A percentile compares a stretch with the other conserved stretches of the same genome.
phyloP scores from a whole-genome alignment of 345 rosid species.

The Acer campestre region DNA sequence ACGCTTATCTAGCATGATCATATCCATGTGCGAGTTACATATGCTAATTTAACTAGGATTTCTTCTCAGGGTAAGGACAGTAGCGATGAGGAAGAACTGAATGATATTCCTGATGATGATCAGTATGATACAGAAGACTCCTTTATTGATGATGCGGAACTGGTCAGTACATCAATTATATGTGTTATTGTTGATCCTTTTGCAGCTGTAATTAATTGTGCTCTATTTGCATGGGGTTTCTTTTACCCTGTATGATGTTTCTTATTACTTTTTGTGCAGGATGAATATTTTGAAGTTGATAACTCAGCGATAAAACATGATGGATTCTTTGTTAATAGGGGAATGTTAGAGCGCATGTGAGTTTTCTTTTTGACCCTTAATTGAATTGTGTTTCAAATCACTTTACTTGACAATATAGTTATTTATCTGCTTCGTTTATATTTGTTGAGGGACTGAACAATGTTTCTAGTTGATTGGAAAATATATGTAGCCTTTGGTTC shows the following conservation, averaged over 20 bases:
- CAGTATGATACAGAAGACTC: slow-evolving; percentile 98
- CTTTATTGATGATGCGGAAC: slow-evolving; percentile 89
- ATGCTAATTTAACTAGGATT: slow-evolving; percentile 25
- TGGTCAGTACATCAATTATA: slow-evolving; percentile 54
- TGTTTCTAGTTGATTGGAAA: slow-evolving; percentile 7
- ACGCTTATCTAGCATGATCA: background rate
- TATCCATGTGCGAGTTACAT: background rate
- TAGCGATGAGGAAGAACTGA: slow-evolving; percentile 88
- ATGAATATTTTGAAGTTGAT: slow-evolving; percentile 97
- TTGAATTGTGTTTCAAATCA: background rate
- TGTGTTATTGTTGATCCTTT: background rate
- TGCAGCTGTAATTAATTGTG: slow-evolving; percentile 2
- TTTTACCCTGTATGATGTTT: slow-evolving; percentile 7
- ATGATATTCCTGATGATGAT: slow-evolving; percentile 85
- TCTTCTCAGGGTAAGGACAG: slow-evolving; percentile 82
- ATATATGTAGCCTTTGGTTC: background rate
- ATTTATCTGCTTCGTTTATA: background rate
- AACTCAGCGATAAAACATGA: slow-evolving; percentile 82
- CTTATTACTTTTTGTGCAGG: slow-evolving; percentile 50
- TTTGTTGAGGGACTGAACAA: background rate
- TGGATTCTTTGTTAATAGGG: slow-evolving; percentile 93
- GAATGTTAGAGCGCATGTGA: slow-evolving; percentile 85
- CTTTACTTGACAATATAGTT: background rate
- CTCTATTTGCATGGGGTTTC: background rate
- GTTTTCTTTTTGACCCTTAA: slow-evolving; percentile 30